A percentile compares a stretch with the other conserved stretches of the same genome.
Conservation (phyloP, 805 yeast genomes). For the Nakazawaea wyomingensis region DNA sequence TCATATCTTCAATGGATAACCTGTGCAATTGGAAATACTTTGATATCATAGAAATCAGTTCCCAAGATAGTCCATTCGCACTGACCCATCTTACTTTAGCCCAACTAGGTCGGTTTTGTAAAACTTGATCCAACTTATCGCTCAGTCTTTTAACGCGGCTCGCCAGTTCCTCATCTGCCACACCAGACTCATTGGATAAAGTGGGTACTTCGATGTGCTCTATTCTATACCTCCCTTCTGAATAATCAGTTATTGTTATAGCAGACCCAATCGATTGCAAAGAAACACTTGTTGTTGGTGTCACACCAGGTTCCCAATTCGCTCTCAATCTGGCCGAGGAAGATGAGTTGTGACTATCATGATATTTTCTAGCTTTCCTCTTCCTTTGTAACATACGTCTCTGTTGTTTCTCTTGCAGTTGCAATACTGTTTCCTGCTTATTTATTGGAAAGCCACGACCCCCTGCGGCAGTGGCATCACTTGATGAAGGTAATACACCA, state of each 20-base stretch:
- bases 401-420: background rate
- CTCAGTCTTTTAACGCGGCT: constrained; percentile 18
- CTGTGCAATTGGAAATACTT: constrained; percentile 43
- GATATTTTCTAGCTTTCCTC: constrained; percentile 23
- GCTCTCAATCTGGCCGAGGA: constrained; percentile 33
- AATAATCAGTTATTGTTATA: constrained; percentile 49
- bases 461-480: background rate
- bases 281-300: constrained; percentile 44
- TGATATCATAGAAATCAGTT: constrained; percentile 44
- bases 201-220: constrained; percentile 35
- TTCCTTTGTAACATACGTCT: background rate
- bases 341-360: constrained; percentile 31
- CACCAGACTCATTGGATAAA: constrained; percentile 14
- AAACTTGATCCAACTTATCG: constrained; percentile 24
- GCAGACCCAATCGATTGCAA: constrained; percentile 49
- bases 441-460: too few relatives aligned
- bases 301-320: constrained; percentile 59
- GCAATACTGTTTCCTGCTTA: background rate
- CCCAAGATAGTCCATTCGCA: constrained; percentile 60
- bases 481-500: background rate
- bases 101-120: constrained; percentile 40
- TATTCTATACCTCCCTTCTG: constrained; percentile 36
- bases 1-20: constrained; percentile 56
- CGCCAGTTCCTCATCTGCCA: constrained; percentile 12
- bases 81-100: constrained; percentile 50